Evolutionary conservation across 2,329 filamentous ascomycete species (phyloP).

Genomic region (Chalara sp.): DNA sequence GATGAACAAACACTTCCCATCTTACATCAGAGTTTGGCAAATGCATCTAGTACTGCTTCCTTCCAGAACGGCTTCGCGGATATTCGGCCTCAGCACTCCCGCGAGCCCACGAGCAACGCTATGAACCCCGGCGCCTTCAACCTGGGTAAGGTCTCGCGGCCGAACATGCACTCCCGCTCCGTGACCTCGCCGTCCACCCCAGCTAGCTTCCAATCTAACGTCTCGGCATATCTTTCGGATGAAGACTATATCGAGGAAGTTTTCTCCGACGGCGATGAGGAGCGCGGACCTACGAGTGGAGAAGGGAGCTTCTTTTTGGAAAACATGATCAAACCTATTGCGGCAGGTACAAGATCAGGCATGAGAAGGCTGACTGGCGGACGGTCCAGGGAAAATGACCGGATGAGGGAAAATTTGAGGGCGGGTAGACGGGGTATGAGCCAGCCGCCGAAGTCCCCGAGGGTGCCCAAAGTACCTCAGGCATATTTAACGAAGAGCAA

Average conservation of each 20-base stretch:
- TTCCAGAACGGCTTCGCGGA: conserved; percentile 90
- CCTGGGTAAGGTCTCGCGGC: conserved; percentile 40
- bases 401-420: conserved; percentile 22
- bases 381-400: conserved; percentile 26
- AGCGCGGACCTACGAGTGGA: conserved; percentile 24
- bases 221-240: conserved; percentile 62
- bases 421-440: conserved; percentile 21
- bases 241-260: conserved; percentile 70
- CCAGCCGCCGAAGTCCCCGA: conserved; percentile 25
- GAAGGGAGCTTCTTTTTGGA: conserved; percentile 47
- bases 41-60: conserved; percentile 63
- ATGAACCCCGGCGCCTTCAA: conserved; percentile 58
- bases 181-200: conserved; percentile 72
- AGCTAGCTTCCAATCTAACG: conserved; percentile 45
- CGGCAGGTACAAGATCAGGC: conserved; percentile 49
- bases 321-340: conserved; percentile 53
- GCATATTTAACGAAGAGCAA: conserved; percentile 15
- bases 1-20: conserved; percentile 91
- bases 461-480: conserved; percentile 27
- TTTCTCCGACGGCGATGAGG: conserved; percentile 71
- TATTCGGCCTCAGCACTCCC: conserved; percentile 46
- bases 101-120: conserved; percentile 51
- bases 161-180: conserved; percentile 71
- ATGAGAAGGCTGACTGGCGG: conserved; percentile 58
- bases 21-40: conserved; percentile 68